Base-by-base conservation (phyloP, 2,329 filamentous ascomycete species). In the Periconia macrospinosa region DNA sequence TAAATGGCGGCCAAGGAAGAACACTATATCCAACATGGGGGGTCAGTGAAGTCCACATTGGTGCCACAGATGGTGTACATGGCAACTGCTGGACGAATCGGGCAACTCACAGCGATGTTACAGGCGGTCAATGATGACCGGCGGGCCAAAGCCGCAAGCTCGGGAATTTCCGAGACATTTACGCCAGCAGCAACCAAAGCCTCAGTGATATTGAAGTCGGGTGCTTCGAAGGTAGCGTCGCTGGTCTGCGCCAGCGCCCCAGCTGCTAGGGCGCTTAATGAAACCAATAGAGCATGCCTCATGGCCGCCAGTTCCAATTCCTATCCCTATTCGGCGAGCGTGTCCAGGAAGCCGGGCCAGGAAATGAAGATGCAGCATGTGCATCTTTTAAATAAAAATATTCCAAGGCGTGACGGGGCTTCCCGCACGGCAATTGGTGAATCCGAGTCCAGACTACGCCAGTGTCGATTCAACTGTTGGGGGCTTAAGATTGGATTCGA, bases 1-100 rank as follows among this genome's bases (percentile, higher is more conserved):
- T 60, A 70, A 17, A 70, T 55, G 18, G 60, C 41, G 6, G 57
- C 46, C 46, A 72, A 45, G 2, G 62, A 47, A 66, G 49, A 2
- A 61, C 60, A 41, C 50, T 63, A 41, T 66, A n/a, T n/a, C n/a
- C n/a, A n/a, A n/a, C n/a, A n/a, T n/a, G n/a, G n/a, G n/a, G n/a
- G n/a, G n/a, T n/a, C n/a, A n/a, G n/a, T n/a, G n/a, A n/a, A n/a
- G n/a, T n/a, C n/a, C n/a, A n/a, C n/a, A n/a, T n/a, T n/a, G n/a
- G n/a, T n/a, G n/a, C n/a, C n/a, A n/a, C n/a, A n/a, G n/a, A n/a
- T n/a, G n/a, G n/a, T n/a, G n/a, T n/a, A n/a, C n/a, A n/a, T n/a
- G n/a, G n/a, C n/a, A n/a, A n/a, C n/a, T n/a, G n/a, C n/a, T n/a
- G n/a, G n/a, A n/a, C 33, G 20, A 43, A 9, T 20, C 20, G 40